Percentiles rank a stretch among this genome's conserved stretches.
Conservation (phyloP, 805 yeast genomes). For the Starmerella sirachaensis region DNA sequence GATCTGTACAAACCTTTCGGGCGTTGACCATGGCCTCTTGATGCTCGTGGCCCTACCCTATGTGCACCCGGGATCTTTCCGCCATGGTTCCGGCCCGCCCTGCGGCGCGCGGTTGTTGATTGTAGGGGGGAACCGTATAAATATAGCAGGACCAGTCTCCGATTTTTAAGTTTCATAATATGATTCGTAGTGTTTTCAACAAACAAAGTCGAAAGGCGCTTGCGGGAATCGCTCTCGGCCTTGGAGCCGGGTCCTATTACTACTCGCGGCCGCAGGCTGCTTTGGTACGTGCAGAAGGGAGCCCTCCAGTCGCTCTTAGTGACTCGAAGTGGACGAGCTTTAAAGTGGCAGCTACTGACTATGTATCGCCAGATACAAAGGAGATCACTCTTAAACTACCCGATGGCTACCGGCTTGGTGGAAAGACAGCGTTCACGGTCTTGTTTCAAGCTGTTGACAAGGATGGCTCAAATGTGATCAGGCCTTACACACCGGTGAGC, state of each 20-base stretch:
- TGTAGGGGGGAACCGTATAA: too few relatives aligned
- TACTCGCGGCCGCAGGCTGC: slow-evolving; percentile 28
- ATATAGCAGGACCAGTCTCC: too few relatives aligned
- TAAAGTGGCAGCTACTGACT: too few relatives aligned
- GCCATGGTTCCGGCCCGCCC: too few relatives aligned
- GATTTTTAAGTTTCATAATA: too few relatives aligned
- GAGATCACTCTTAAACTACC: slow-evolving; percentile 61
- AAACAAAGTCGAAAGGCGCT: slow-evolving; percentile 14
- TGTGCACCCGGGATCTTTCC: too few relatives aligned
- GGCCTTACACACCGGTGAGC: slow-evolving; percentile 74
- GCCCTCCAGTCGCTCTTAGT: slow-evolving; percentile 20
- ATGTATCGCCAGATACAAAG: too few relatives aligned
- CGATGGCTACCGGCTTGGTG: slow-evolving; percentile 59
- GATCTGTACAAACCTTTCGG: too few relatives aligned
- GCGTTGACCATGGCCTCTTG: too few relatives aligned
- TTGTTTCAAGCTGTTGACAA: slow-evolving; percentile 70
- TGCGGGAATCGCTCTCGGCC: slow-evolving; percentile 35
- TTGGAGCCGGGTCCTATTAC: slow-evolving; percentile 33
- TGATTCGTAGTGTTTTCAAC: slow-evolving; percentile 11
- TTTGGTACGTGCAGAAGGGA: slow-evolving; percentile 22
- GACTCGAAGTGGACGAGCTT: slow-evolving; percentile 22
- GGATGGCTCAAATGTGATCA: slow-evolving; percentile 75
- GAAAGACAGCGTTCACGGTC: slow-evolving; percentile 65
- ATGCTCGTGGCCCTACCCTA: too few relatives aligned
- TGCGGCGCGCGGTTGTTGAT: too few relatives aligned